A percentile compares a stretch with the other conserved stretches of the same genome.
Evolutionary conservation across 768 basidiomycete species (phyloP).

Genomic region (Amanita fuliginea): DNA sequence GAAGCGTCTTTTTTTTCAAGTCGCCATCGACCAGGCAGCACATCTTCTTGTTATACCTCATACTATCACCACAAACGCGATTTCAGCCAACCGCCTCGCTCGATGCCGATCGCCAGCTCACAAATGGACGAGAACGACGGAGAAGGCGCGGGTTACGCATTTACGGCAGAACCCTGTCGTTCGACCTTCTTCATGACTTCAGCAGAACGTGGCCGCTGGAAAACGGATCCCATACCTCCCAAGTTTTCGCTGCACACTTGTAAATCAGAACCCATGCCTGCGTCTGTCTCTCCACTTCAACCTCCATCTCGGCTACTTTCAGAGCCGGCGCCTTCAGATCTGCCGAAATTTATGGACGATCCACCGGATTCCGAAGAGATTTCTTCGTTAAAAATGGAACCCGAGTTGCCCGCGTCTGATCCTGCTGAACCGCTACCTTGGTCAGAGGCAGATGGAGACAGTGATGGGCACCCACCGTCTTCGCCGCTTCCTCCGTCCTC

Average conservation of each 20-base stretch:
- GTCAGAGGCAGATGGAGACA: constrained; percentile 21
- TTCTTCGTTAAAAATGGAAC: background rate
- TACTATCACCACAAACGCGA: background rate
- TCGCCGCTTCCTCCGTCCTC: background rate
- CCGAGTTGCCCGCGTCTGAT: background rate
- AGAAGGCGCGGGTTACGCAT: constrained; percentile 21
- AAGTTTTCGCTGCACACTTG: constrained; percentile 10
- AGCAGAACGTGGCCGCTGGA: constrained; percentile 50
- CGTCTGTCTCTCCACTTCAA: background rate
- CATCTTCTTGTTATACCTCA: background rate
- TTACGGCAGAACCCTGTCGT: constrained; percentile 21
- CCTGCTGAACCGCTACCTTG: constrained; percentile 15
- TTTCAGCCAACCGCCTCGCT: too few species aligned
- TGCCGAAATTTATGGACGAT: too few species aligned
- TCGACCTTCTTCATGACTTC: constrained; percentile 45
- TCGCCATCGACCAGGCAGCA: background rate
- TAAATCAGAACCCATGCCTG: background rate
- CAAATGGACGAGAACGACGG: background rate
- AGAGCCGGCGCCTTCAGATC: too few species aligned
- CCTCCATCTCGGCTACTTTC: background rate
- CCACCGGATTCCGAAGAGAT: background rate
- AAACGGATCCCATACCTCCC: constrained; percentile 33
- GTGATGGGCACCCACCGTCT: constrained; percentile 11
- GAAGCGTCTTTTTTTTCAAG: too few species aligned
- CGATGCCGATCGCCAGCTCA: too few species aligned